Percentiles rank a stretch among this genome's conserved stretches.
These are phyloP conservation scores for Neotropicomus parvogracilis DNA, from an alignment of 1,284 basidiomycete species.

Conservation along the genomic window DNA sequence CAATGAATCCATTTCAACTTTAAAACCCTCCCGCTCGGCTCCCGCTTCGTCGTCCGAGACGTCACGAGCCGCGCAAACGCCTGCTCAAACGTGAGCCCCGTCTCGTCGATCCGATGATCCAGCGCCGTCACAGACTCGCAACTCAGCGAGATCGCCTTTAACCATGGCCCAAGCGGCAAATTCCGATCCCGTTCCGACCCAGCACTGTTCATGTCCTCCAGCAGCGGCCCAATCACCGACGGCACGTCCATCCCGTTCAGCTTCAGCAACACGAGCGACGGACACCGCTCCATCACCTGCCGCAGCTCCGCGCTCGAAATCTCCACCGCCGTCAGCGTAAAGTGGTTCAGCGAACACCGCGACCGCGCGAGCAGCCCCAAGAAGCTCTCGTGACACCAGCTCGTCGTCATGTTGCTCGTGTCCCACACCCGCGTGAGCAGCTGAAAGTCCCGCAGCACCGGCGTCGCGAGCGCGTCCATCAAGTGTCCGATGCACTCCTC, in stretches of 20 bases:
- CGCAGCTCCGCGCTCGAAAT: constrained; percentile 22
- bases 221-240: constrained; percentile 21
- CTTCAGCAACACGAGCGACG: constrained; percentile 29
- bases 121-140: constrained; percentile 27
- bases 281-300: constrained; percentile 28
- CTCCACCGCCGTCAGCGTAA: constrained; percentile 28
- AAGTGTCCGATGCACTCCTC: constrained; percentile 26
- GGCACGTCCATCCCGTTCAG: constrained; percentile 28
- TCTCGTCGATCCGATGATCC: constrained; percentile 20
- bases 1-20: constrained; percentile 30
- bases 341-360: constrained; percentile 29
- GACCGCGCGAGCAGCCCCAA: constrained; percentile 24
- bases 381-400: constrained; percentile 30
- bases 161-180: constrained; percentile 27
- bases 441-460: constrained; percentile 29
- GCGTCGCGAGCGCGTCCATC: constrained; percentile 24
- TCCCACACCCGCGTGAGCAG: constrained; percentile 32
- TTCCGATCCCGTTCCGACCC: constrained; percentile 16
- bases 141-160: constrained; percentile 30
- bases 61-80: constrained; percentile 23
- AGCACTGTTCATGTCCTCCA: constrained; percentile 24
- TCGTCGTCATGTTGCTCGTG: constrained; percentile 26
- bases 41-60: constrained; percentile 27
- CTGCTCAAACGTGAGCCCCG: constrained; percentile 29
- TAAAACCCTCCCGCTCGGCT: constrained; percentile 24